Conservation (phyloP, 2,329 filamentous ascomycete genomes). For the Paecilomyces sp. region DNA sequence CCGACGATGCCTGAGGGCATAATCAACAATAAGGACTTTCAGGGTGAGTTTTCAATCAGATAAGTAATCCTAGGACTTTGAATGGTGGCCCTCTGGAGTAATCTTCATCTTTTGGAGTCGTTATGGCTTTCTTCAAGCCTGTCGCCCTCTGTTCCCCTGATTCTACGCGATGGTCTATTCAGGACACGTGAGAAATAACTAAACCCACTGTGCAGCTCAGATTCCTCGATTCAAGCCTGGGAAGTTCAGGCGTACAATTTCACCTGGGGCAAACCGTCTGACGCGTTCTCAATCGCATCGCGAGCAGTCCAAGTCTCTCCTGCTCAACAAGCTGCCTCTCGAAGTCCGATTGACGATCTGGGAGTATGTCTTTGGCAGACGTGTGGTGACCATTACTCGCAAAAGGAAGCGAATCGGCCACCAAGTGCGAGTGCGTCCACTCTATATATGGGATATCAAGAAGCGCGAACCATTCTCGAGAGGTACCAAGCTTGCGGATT, state of each 20-base stretch:
- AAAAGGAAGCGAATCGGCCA: not conserved
- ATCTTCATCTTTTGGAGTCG: not conserved
- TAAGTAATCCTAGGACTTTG: not conserved
- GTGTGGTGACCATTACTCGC: not conserved
- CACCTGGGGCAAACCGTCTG: not conserved
- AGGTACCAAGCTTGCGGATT: not conserved
- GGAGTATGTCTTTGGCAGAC: not conserved
- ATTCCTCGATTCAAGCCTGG: not conserved
- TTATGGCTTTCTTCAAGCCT: not conserved
- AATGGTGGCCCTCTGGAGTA: not conserved
- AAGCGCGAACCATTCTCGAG: not conserved
- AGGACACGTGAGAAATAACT: not conserved
- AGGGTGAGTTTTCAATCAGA: not conserved
- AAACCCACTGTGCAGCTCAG: not conserved
- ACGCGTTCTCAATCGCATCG: not conserved
- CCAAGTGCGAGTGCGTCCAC: not conserved
- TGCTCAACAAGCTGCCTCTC: not conserved
- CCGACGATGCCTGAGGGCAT: not conserved
- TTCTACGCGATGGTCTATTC: not conserved
- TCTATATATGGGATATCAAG: not conserved
- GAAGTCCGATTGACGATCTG: not conserved
- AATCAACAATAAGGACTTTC: not conserved
- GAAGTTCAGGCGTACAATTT: not conserved
- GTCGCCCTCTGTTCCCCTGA: not conserved
- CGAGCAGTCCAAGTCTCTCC: not conserved